Evolutionary conservation across 768 basidiomycete genomes (phyloP).

Genomic region (Hygrocybe coccinea): DNA sequence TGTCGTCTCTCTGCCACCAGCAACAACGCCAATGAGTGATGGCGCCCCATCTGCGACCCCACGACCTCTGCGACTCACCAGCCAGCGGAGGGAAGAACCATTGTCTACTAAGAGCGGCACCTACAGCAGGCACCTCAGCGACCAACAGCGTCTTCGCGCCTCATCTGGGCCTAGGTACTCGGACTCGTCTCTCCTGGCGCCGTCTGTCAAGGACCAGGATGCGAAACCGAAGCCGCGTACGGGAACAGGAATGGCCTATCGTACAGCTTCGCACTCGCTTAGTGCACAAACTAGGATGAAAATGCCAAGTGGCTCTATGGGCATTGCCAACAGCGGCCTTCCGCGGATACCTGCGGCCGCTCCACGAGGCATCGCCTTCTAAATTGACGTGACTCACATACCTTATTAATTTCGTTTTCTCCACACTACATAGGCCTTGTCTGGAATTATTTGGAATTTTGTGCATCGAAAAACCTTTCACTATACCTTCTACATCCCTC

Average conservation of each 20-base stretch:
- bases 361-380: not conserved
- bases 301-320: constrained; percentile 3
- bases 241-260: constrained; percentile 68
- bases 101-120: not conserved
- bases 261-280: constrained; percentile 30
- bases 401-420: no score
- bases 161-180: not conserved
- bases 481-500: no score
- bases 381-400: not conserved
- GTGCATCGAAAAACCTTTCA: no score
- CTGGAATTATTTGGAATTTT: no score
- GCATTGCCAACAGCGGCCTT: not conserved
- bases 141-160: not conserved
- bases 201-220: constrained; percentile 1
- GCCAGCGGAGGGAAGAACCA: not conserved
- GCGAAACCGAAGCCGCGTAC: constrained; percentile 51
- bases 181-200: constrained; percentile 3
- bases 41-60: no score
- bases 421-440: no score
- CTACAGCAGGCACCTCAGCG: not conserved
- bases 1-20: no score
- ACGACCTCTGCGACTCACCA: not conserved
- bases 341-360: not conserved
- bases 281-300: constrained; percentile 8
- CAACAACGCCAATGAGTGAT: not conserved